A percentile compares a stretch with the other conserved stretches of the same genome.
phyloP scores from a whole-genome alignment of 2,329 filamentous ascomycete genomes.

The Elsinoe perseae region DNA sequence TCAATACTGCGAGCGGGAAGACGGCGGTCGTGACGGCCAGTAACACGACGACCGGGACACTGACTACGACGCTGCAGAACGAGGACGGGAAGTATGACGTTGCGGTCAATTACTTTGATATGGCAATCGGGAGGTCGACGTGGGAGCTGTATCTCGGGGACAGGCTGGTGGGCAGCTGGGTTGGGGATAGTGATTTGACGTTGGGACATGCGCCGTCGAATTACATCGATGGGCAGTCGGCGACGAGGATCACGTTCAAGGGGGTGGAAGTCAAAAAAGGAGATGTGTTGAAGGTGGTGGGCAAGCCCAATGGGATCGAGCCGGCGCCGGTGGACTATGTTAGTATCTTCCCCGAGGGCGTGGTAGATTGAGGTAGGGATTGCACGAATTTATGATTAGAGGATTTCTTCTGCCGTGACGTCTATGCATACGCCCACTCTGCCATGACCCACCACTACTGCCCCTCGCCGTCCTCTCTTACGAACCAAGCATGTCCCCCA shows the following conservation, averaged over 20 bases:
- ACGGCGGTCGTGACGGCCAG: slow-evolving; percentile 49
- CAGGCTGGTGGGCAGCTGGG: slow-evolving; percentile 39
- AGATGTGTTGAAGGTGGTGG: slow-evolving; percentile 48
- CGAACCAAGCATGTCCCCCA: too few relatives aligned
- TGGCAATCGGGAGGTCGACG: slow-evolving; percentile 49
- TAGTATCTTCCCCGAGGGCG: slow-evolving; percentile 50
- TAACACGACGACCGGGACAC: slow-evolving; percentile 47
- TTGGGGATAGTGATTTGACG: slow-evolving; percentile 51
- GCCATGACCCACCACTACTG: too few relatives aligned
- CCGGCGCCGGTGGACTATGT: slow-evolving; percentile 61
- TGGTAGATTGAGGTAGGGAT: slow-evolving; percentile 42
- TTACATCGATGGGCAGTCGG: slow-evolving; percentile 58
- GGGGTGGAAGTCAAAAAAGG: slow-evolving; percentile 45
- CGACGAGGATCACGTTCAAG: slow-evolving; percentile 53
- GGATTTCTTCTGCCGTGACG: not conserved
- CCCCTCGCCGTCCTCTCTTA: too few relatives aligned
- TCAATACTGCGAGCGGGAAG: slow-evolving; percentile 51
- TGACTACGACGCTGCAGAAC: slow-evolving; percentile 40
- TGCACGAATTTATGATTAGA: not conserved
- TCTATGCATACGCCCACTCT: too few relatives aligned
- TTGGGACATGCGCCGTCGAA: slow-evolving; percentile 52
- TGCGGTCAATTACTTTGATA: slow-evolving; percentile 59
- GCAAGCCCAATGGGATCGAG: slow-evolving; percentile 53
- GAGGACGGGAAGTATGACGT: slow-evolving; percentile 53
- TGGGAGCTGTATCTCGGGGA: slow-evolving; percentile 51